A percentile compares a stretch with the other conserved stretches of the same genome.
phyloP scores from a whole-genome alignment of 805 yeast species.

The Priceomyces carsonii region DNA sequence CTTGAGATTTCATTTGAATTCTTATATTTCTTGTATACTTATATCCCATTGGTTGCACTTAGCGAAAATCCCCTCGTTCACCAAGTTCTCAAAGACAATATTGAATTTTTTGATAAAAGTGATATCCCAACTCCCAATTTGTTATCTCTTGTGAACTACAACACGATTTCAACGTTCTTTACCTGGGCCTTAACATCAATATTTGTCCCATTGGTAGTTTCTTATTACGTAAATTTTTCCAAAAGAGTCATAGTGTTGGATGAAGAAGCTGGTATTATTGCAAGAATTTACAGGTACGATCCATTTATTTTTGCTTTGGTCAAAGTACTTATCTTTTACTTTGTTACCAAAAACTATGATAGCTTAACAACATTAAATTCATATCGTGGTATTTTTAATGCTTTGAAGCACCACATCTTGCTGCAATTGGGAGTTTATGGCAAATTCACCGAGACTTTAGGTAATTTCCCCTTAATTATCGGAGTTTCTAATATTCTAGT shows the following conservation, averaged over 20 bases:
- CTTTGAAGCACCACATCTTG: slow-evolving; percentile 30
- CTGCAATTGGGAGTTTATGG: slow-evolving; percentile 39
- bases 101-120: slow-evolving; percentile 21
- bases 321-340: slow-evolving; percentile 45
- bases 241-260: slow-evolving; percentile 38
- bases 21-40: slow-evolving; percentile 29
- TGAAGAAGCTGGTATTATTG: slow-evolving; percentile 31
- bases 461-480: slow-evolving; percentile 47
- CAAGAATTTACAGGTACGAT: slow-evolving; percentile 47
- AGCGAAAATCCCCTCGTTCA: slow-evolving; percentile 37
- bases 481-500: slow-evolving; percentile 47
- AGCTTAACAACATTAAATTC: slow-evolving; percentile 27
- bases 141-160: slow-evolving; percentile 28
- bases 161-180: slow-evolving; percentile 29
- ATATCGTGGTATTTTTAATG: slow-evolving; percentile 23
- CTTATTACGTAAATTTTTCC: slow-evolving; percentile 56
- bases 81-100: slow-evolving; percentile 34
- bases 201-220: slow-evolving; percentile 40
- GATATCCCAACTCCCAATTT: slow-evolving; percentile 36
- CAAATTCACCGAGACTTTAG: slow-evolving; percentile 40
- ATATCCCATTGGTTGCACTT: slow-evolving; percentile 36
- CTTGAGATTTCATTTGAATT: slow-evolving; percentile 31
- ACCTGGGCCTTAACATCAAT: slow-evolving; percentile 46
- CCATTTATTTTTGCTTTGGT: slow-evolving; percentile 54
- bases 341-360: slow-evolving; percentile 34